Conservation (phyloP, 2,329 filamentous ascomycete genomes). For the Talaromyces funiculosus region DNA sequence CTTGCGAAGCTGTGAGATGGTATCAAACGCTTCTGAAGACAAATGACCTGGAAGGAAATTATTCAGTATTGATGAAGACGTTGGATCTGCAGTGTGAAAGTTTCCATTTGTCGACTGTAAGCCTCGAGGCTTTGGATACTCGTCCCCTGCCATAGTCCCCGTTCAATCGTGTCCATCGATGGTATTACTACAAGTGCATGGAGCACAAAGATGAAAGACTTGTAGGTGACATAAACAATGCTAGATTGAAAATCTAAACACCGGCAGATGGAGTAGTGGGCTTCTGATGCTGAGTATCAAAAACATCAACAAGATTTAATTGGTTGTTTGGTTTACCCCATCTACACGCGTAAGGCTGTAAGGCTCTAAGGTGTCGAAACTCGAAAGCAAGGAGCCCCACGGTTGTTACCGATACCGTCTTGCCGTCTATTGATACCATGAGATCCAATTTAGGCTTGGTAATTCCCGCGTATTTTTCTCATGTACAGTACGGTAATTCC, state of each 20-base stretch:
- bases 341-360: background rate
- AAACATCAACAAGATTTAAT: background rate
- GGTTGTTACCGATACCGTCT: background rate
- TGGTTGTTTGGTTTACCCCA: background rate
- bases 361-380: constrained; percentile 5
- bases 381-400: background rate
- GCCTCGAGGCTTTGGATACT: constrained; percentile 16
- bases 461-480: background rate
- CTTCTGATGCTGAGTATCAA: background rate
- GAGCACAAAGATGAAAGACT: background rate
- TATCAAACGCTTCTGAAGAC: constrained; percentile 59
- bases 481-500: background rate
- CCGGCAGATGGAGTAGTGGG: background rate
- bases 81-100: constrained; percentile 22
- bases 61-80: constrained; percentile 70
- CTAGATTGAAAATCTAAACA: background rate
- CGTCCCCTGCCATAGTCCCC: constrained; percentile 23
- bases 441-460: background rate
- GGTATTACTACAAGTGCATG: background rate
- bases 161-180: constrained; percentile 10
- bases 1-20: constrained; percentile 69
- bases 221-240: background rate
- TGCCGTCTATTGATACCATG: background rate
- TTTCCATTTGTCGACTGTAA: constrained; percentile 17
- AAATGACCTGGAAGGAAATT: constrained; percentile 82